Base-by-base conservation (phyloP, 257 asterid genomes). In the Forsythia viridissima region DNA sequence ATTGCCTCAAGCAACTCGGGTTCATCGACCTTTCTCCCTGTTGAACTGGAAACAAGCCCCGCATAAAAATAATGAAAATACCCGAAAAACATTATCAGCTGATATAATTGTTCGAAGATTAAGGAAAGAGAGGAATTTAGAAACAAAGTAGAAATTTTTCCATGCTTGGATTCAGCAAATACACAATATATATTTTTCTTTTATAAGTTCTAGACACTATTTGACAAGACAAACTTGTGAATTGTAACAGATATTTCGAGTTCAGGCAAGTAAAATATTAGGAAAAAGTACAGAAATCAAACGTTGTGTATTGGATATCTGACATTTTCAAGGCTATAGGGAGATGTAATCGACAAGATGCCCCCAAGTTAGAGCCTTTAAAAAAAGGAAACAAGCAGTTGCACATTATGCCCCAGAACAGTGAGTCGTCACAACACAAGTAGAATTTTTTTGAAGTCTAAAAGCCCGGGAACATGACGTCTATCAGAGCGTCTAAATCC, bases 1-100 rank as follows among this genome's bases (percentile, higher is more conserved):
- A 95, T 95, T 16, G 99, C 96, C 93, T 95, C 99, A 2, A 95
- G 99, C 84, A 90, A 84, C 88, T 95, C 99, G 10, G 99, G 96
- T 24, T 95, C 99, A 61, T 93, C 91, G 51, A 95, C 82, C 82
- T 95, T 95, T 86, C 97, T 91, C 67, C 99, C 99, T 34, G 96
- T 87, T 44, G 98, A 86, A 68, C 99, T 95, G 91, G 44, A 84
- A 79, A 80, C 51, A 72, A 88, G 76, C 5, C 42, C 81, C 73
- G 66, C 44, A 66, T 7, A 16, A 75, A 77, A 72, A 20, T 70
- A 38, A 39, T 48, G 68, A 67, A 4, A 30, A n/a, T 34, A 68
- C 51, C 38, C 3, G 59, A 6, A 24, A 57, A 73, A n/a, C 34
- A 39, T 73, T n/a, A 16, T 51, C 70, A 77, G 72, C 65, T 36